Conservation (phyloP, 2,329 filamentous ascomycete species). For the Colletotrichum sp. region DNA sequence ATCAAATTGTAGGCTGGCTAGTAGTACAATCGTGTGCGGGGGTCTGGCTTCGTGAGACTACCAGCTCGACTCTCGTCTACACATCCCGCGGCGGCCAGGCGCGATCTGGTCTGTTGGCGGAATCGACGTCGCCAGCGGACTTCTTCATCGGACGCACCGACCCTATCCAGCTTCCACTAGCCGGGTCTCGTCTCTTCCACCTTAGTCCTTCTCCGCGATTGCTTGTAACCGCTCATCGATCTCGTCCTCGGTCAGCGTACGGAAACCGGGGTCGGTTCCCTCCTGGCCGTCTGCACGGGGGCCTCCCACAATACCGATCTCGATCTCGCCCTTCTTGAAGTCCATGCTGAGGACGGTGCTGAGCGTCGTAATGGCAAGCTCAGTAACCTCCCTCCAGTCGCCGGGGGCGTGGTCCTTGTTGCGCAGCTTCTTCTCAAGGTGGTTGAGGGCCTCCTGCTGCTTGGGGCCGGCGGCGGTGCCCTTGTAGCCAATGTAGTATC, state of each 20-base stretch:
- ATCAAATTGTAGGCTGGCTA: slow-evolving; percentile 23
- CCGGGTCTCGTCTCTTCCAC: slow-evolving; percentile 23
- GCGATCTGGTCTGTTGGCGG: slow-evolving; percentile 1
- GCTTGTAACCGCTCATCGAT: slow-evolving; percentile 98
- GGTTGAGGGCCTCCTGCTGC: slow-evolving; percentile 98
- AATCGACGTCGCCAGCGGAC: background rate
- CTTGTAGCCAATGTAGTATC: slow-evolving; percentile 99
- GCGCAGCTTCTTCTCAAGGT: slow-evolving; percentile 99
- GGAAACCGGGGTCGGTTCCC: slow-evolving; percentile 80
- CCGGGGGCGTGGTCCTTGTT: slow-evolving; percentile 96
- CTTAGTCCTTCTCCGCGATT: slow-evolving; percentile 97
- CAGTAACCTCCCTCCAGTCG: slow-evolving; percentile 95
- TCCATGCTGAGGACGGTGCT: slow-evolving; percentile 98
- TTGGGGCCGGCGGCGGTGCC: slow-evolving; percentile 96
- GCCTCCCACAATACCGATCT: slow-evolving; percentile 95
- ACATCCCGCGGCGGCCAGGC: slow-evolving; percentile 2
- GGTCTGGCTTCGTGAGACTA: slow-evolving; percentile 3
- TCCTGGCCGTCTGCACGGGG: slow-evolving; percentile 83
- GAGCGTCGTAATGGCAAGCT: slow-evolving; percentile 92
- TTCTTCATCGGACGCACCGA: slow-evolving; percentile 6
- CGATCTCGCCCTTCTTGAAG: slow-evolving; percentile 99
- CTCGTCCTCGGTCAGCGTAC: slow-evolving; percentile 93
- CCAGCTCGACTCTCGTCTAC: slow-evolving; percentile 5
- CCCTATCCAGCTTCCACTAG: slow-evolving; percentile 7
- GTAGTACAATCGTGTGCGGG: slow-evolving; percentile 21